Conservation (phyloP, 352 stramenopile species). For the Phytophthora macrochlamydospora region DNA sequence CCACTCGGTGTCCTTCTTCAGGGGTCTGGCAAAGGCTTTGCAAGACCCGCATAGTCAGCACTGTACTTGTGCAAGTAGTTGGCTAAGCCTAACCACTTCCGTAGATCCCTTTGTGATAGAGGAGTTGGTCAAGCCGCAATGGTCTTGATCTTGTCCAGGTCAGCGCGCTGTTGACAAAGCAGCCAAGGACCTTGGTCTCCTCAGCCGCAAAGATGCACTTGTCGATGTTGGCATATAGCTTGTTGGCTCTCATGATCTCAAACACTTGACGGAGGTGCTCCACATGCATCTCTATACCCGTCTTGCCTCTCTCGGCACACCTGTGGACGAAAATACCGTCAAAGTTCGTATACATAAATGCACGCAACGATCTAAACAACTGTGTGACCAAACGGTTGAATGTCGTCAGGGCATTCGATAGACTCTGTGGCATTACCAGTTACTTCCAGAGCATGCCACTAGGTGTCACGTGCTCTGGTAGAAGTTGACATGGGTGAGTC, state of each 20-base stretch:
- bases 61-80: no score
- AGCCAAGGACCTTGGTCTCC: slow-evolving; percentile 1
- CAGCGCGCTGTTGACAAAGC: background rate
- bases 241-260: background rate
- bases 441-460: slow-evolving; percentile 28
- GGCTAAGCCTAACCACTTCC: no score
- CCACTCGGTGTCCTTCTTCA: no score
- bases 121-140: background rate
- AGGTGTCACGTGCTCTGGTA: background rate
- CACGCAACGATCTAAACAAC: slow-evolving; percentile 2
- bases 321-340: slow-evolving; percentile 36
- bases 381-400: background rate
- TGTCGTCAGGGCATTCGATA: slow-evolving; percentile 15
- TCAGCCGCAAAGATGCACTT: background rate
- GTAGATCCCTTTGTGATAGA: background rate
- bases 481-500: no score
- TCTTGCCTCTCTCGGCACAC: background rate
- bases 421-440: slow-evolving; percentile 24
- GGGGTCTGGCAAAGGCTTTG: no score
- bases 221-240: background rate
- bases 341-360: slow-evolving; percentile 25
- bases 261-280: background rate
- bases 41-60: no score
- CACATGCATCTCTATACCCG: slow-evolving; percentile 3
- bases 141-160: background rate